Percentiles rank a stretch among this genome's conserved stretches.
These are phyloP conservation scores for Komagataella kurtzmanii DNA, from an alignment of 805 yeast species.

Conservation along the genomic window DNA sequence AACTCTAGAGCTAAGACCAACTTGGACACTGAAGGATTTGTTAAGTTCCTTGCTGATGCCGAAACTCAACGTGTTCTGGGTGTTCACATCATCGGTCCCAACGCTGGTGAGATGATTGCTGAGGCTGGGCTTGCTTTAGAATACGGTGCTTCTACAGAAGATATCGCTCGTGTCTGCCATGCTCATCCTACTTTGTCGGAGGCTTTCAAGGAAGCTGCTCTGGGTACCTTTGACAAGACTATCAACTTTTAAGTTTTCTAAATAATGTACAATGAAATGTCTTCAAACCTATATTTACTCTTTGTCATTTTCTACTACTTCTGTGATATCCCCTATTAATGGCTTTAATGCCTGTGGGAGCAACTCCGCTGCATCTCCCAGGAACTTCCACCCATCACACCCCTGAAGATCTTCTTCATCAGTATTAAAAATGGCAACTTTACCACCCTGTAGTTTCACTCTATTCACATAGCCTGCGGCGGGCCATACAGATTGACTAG, in stretches of 20 bases:
- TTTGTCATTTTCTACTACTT: background rate
- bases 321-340: conserved; percentile 5
- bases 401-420: conserved; percentile 25
- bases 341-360: conserved; percentile 59
- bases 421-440: conserved; percentile 73
- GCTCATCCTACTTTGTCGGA: conserved; percentile 98
- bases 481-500: conserved; percentile 81
- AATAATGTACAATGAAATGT: background rate
- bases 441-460: conserved; percentile 60
- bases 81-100: conserved; percentile 93
- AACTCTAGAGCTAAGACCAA: conserved; percentile 99
- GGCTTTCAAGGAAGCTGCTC: conserved; percentile 96
- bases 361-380: conserved; percentile 67
- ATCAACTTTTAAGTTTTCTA: conserved; percentile 52
- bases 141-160: conserved; percentile 98
- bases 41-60: conserved; percentile 89
- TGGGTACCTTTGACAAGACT: conserved; percentile 85
- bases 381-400: conserved; percentile 52
- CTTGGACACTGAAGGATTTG: conserved; percentile 93
- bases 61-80: conserved; percentile 96
- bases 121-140: conserved; percentile 96
- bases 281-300: background rate
- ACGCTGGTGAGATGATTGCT: conserved; percentile 99
- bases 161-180: conserved; percentile 92
- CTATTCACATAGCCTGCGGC: conserved; percentile 85